Percentiles rank a stretch among this genome's conserved stretches.
phyloP scores from a whole-genome alignment of 2,329 filamentous ascomycete species.

The Teratosphaeria epicoccoides region DNA sequence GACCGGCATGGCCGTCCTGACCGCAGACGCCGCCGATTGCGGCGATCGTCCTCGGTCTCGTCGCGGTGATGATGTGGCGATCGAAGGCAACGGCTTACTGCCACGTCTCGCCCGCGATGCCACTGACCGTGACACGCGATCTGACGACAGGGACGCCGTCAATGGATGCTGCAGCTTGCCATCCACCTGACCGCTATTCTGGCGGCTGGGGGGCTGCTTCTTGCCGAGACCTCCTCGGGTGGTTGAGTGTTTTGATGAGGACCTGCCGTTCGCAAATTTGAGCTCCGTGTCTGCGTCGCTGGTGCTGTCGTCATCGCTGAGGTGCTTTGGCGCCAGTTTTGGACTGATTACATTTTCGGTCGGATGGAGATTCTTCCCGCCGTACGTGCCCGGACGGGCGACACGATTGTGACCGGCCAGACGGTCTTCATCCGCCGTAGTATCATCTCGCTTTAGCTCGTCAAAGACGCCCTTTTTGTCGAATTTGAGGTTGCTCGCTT shows the following conservation, averaged over 20 bases:
- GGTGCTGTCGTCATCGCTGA: conserved; percentile 19
- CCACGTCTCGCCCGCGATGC: conserved; percentile 14
- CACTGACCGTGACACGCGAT: conserved; percentile 14
- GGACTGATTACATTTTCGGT: conserved; percentile 81
- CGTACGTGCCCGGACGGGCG: conserved; percentile 40
- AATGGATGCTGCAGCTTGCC: conserved; percentile 22
- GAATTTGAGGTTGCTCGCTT: conserved; percentile 80
- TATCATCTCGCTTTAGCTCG: conserved; percentile 80
- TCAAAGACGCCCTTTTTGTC: conserved; percentile 89
- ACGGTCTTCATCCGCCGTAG: conserved; percentile 79
- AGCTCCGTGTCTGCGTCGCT: conserved; percentile 28
- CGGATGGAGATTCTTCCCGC: conserved; percentile 81
- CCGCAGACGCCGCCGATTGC: conserved; percentile 16
- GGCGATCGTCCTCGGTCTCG: conserved; percentile 23
- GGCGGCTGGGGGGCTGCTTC: conserved; percentile 24
- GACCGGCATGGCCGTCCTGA: conserved; percentile 6
- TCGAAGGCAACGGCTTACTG: conserved; percentile 11
- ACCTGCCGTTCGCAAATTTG: conserved; percentile 23
- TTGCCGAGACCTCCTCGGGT: conserved; percentile 14
- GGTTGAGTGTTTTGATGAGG: conserved; percentile 22
- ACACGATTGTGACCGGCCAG: conserved; percentile 78
- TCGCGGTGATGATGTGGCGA: conserved; percentile 18
- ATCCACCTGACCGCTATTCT: conserved; percentile 31
- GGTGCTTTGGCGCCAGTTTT: conserved; percentile 19
- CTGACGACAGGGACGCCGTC: conserved; percentile 21